Evolutionary conservation across 1,139 yeast genomes (phyloP), one percentile per base, ranked within the genome.

Genomic region (Suhomyces panamericanus): DNA sequence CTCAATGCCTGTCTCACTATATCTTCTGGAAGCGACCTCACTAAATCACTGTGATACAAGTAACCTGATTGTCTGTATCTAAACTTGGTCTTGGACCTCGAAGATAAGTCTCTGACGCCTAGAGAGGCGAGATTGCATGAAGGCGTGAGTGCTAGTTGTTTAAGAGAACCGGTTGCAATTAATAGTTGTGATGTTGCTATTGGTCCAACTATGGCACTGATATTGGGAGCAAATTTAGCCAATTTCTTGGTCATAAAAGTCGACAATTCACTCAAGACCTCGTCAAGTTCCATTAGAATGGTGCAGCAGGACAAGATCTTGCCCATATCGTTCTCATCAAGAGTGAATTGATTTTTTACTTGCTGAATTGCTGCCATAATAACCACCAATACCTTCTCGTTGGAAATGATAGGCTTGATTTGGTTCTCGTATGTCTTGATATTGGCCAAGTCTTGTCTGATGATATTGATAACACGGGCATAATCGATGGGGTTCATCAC

Each of bases 51-150:
- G 43, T 77, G 69, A 56, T 70, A 83, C 4, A 85, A 55, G 53
- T 77, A 81, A 0, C 98, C 97, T 41, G 83, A 77, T 48, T 83
- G 87, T 31, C 86, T 63, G 8, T 79, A 80, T 32, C 60, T 54
- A 24, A 59, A 47, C 7, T 48, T 49, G 3, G 58, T 55, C 33
- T 45, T 44, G 6, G 62, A 59, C 34, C 58, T 61, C 0, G 74
- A 59, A 17, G 80, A 75, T 16, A 81, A 65, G 48, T 78, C 75
- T 52, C 80, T 78, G 14, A 83, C 80, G 0, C 97, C 97, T 32
- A 89, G 62, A 0, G 95, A 80, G 0, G 96, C 83, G 8, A 93
- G 59, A 59, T 93, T 93, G 54, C 97, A 87, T 5, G 96, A 77
- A 0, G 97, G 96, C 0, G 89, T 81, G 31, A 69, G 67, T 3